These are phyloP conservation scores for Fusarium succisae DNA, from an alignment of 2,329 filamentous ascomycete species.

Conservation along the genomic window DNA sequence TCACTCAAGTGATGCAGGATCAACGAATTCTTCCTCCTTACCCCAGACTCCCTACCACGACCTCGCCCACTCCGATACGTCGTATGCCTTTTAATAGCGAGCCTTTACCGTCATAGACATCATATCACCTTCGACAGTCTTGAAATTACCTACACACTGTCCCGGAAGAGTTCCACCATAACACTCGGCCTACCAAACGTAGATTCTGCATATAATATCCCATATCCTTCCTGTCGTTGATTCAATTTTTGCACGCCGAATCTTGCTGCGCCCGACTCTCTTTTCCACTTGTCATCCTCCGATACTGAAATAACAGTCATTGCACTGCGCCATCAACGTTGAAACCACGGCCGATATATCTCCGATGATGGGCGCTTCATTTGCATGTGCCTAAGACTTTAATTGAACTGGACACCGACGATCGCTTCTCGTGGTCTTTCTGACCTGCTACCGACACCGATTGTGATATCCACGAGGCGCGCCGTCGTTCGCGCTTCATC, in stretches of 20 bases:
- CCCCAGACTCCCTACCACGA: background rate
- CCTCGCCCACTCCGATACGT: slow-evolving; percentile 9
- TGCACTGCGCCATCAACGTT: slow-evolving; percentile 7
- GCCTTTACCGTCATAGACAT: slow-evolving; percentile 26
- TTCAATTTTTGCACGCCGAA: background rate
- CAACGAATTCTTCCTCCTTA: background rate
- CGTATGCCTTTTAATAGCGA: slow-evolving; percentile 17
- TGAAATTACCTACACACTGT: slow-evolving; percentile 12
- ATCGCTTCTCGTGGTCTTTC: slow-evolving; percentile 34
- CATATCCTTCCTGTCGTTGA: slow-evolving; percentile 1
- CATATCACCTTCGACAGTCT: background rate
- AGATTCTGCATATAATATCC: slow-evolving; percentile 30
- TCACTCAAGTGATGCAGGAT: slow-evolving; percentile 12
- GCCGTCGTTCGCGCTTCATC: slow-evolving; percentile 44
- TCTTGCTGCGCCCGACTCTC: slow-evolving; percentile 19
- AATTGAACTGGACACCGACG: slow-evolving; percentile 43
- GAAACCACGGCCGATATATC: slow-evolving; percentile 28
- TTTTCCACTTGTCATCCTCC: background rate
- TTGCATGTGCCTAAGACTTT: slow-evolving; percentile 39
- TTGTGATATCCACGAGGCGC: slow-evolving; percentile 35
- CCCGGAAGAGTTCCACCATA: slow-evolving; percentile 19
- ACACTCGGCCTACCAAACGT: slow-evolving; percentile 23
- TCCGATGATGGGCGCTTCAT: slow-evolving; percentile 48
- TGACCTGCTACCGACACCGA: slow-evolving; percentile 30
- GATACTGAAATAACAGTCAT: background rate